Evolutionary conservation across 306 rosid genomes (phyloP), one percentile per base, ranked within the genome.

Genomic region (Acacia crassicarpa): DNA sequence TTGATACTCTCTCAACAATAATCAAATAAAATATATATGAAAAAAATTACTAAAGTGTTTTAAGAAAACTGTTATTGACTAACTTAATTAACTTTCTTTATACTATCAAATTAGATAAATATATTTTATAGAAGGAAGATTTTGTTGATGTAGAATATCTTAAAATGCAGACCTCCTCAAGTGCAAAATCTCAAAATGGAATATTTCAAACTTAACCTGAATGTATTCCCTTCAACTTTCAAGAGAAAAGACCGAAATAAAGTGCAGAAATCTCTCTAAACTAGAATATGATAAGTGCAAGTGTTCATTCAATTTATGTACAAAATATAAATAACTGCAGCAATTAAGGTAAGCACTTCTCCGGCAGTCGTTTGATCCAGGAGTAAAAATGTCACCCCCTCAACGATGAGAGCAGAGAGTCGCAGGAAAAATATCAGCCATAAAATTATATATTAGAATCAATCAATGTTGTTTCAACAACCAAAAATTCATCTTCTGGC

Each of bases 361-460:
- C 27, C 17, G 33, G 44, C 10, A n/a, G 32, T 51, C 44, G 27
- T 67, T 68, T 12, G 51, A 41, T 68, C 32, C 10, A 38, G 41
- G 56, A 67, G 72, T 14, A 27, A 41, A 68, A 70, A 33, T 72
- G 77, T 71, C 62, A 76, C 56, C 71, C 71, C 77, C 44, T 83
- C 74, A 75, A 48, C 32, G 40, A 49, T 22, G 53, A 62, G 53
- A 62, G 72, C 49, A 41, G 20, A 72, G 44, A 72, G 16, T 70
- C n/a, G 46, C 53, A 23, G 56, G 38, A 23, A 43, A 53, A 35
- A 63, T 2, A 65, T 41, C 27, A 61, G 76, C 80, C 59, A 78
- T 69, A 76, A 75, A 68, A 78, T 61, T 51, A 70, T 48, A 51
- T 23, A 40, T 70, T 22, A 13, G 33, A 70, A 72, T 9, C 61